Conservation (phyloP, 306 rosid species). For the Cercis canadensis region DNA sequence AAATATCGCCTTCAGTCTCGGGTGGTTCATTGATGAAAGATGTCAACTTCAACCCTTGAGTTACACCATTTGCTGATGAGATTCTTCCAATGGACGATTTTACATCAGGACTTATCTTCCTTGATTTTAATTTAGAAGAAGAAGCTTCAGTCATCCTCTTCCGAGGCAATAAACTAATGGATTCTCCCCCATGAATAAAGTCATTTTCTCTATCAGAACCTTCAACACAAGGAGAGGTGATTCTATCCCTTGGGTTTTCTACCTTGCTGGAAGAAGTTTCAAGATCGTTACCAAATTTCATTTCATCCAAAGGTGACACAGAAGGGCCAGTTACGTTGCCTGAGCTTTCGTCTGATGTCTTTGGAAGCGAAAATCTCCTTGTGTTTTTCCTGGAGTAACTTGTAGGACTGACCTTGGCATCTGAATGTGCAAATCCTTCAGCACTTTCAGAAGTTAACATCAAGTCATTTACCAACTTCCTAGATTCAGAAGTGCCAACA, state of each 20-base stretch:
- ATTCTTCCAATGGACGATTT: constrained; percentile 42
- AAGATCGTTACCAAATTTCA: constrained; percentile 36
- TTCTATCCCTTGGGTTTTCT: constrained; percentile 40
- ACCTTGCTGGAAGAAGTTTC: constrained; percentile 39
- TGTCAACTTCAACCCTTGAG: constrained; percentile 36
- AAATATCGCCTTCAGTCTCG: constrained; percentile 39
- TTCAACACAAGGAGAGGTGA: constrained; percentile 45
- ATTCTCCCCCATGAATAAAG: constrained; percentile 39
- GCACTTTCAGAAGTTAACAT: constrained; percentile 47
- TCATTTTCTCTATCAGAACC: constrained; percentile 41
- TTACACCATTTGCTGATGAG: constrained; percentile 39
- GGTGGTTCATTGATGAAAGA: constrained; percentile 40
- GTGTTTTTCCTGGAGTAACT: constrained; percentile 52
- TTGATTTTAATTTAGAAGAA: constrained; percentile 52
- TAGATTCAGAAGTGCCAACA: constrained; percentile 37
- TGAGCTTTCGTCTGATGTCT: constrained; percentile 45
- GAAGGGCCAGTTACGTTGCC: constrained; percentile 42
- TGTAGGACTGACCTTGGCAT: constrained; percentile 40
- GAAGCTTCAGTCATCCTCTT: constrained; percentile 50
- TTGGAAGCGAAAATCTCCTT: constrained; percentile 51
- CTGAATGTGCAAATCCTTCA: constrained; percentile 45
- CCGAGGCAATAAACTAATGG: constrained; percentile 50
- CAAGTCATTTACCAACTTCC: constrained; percentile 39
- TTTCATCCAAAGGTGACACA: constrained; percentile 38
- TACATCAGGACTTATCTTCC: constrained; percentile 39